Evolutionary conservation across 495 filamentous ascomycete genomes (phyloP).

Genomic region (Aspergillus panamensis): DNA sequence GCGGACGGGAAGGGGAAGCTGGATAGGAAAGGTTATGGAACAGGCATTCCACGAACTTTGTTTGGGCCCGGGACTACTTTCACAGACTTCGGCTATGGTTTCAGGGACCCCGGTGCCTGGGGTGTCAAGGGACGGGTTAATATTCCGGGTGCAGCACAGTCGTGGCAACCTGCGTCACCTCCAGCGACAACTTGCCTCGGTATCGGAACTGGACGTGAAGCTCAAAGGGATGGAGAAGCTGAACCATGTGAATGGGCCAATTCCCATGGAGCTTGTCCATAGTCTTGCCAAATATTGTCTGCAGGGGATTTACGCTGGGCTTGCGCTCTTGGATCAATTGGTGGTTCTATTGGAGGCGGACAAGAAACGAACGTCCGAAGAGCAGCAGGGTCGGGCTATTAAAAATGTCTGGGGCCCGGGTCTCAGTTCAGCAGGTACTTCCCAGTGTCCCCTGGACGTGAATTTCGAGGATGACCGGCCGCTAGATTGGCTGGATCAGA

Average conservation of each 20-base stretch:
- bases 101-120: neutral
- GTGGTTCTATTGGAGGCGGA: conserved; percentile 15
- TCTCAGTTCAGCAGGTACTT: no score
- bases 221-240: conserved; percentile 9
- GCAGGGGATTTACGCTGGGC: conserved; percentile 14
- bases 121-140: conserved; percentile 6
- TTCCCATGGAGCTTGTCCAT: conserved; percentile 11
- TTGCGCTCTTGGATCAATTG: conserved; percentile 20
- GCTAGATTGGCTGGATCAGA: conserved; percentile 17
- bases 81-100: conserved; percentile 17
- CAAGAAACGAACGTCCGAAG: neutral
- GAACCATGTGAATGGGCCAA: conserved; percentile 11
- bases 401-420: no score
- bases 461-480: conserved; percentile 2
- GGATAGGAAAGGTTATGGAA: conserved; percentile 23
- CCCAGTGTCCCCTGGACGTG: neutral
- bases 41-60: conserved; percentile 27
- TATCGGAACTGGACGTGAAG: conserved; percentile 10
- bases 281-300: conserved; percentile 13
- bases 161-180: conserved; percentile 12
- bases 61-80: conserved; percentile 26
- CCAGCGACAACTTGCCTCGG: conserved; percentile 15
- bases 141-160: conserved; percentile 13
- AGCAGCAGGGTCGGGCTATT: neutral
- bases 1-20: conserved; percentile 14